Conservation (phyloP, 495 filamentous ascomycete genomes). For the Podospora pseudocomata region DNA sequence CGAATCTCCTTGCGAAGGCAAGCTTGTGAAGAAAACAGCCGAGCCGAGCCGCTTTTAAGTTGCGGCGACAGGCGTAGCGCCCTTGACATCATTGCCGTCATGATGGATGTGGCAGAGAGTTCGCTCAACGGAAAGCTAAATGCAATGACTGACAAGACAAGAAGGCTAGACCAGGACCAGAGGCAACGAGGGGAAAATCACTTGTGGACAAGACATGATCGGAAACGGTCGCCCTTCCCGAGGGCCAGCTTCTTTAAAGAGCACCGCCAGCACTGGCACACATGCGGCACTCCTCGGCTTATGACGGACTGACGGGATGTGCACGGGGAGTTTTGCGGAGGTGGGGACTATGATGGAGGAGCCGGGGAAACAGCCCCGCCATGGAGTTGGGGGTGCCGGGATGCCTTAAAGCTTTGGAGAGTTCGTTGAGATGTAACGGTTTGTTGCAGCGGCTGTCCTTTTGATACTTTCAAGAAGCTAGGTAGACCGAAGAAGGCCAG, state of each 20-base stretch:
- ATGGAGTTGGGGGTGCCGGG: slow-evolving; percentile 14
- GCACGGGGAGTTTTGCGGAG: slow-evolving; percentile 14
- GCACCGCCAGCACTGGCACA: slow-evolving; percentile 9
- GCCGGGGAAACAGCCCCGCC: slow-evolving; percentile 11
- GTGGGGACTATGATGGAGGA: slow-evolving; percentile 13
- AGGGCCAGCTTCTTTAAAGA: slow-evolving; percentile 17
- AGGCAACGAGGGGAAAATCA: not conserved
- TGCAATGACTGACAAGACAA: slow-evolving; percentile 2
- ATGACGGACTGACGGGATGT: slow-evolving; percentile 28
- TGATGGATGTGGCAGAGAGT: not conserved
- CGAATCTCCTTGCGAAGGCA: slow-evolving; percentile 63
- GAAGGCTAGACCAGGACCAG: not conserved
- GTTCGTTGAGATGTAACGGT: not conserved
- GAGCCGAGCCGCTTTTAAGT: slow-evolving; percentile 35
- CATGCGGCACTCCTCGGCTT: slow-evolving; percentile 36
- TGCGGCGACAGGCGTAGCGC: slow-evolving; percentile 22
- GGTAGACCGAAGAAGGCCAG: too few relatives aligned
- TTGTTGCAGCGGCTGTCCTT: not conserved
- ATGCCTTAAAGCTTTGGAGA: slow-evolving; percentile 12
- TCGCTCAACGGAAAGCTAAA: not conserved
- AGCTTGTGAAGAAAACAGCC: slow-evolving; percentile 65
- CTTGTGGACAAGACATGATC: not conserved
- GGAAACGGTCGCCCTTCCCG: slow-evolving; percentile 11
- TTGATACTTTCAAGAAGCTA: not conserved
- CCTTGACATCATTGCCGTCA: slow-evolving; percentile 17